Percentiles rank a stretch among this genome's conserved stretches.
Evolutionary conservation across 495 filamentous ascomycete species (phyloP).

Genomic region (Mycothermus thermophilus): DNA sequence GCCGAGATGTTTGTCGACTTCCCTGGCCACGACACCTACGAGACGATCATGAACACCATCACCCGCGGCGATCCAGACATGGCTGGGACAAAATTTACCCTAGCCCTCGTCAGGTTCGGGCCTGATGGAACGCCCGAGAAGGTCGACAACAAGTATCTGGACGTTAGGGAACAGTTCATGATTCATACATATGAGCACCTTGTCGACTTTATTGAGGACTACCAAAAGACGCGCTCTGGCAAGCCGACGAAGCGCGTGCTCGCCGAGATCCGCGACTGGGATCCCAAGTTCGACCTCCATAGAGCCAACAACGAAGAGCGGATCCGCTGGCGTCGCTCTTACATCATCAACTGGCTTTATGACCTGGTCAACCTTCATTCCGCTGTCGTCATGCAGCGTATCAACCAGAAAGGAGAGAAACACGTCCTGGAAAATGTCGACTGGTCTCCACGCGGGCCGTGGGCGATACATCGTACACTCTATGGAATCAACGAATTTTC

Average conservation of each 20-base stretch:
- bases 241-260: slow-evolving; percentile 34
- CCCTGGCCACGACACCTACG: slow-evolving; percentile 24
- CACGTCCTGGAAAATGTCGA: slow-evolving; percentile 21
- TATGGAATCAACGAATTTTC: slow-evolving; percentile 31
- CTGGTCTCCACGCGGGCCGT: slow-evolving; percentile 7
- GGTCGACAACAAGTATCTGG: slow-evolving; percentile 11
- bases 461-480: slow-evolving; percentile 22
- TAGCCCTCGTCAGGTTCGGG: slow-evolving; percentile 8
- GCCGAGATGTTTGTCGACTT: slow-evolving; percentile 27
- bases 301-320: slow-evolving; percentile 23
- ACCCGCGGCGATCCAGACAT: slow-evolving; percentile 24
- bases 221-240: slow-evolving; percentile 28
- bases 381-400: slow-evolving; percentile 26
- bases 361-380: slow-evolving; percentile 34
- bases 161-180: slow-evolving; percentile 30
- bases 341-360: slow-evolving; percentile 40
- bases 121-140: slow-evolving; percentile 6
- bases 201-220: slow-evolving; percentile 34
- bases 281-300: slow-evolving; percentile 29
- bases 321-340: slow-evolving; percentile 31
- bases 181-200: slow-evolving; percentile 27
- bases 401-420: slow-evolving; percentile 18
- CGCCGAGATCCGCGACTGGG: slow-evolving; percentile 25
- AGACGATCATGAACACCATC: slow-evolving; percentile 24
- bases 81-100: slow-evolving; percentile 14